Percentiles rank a stretch among this genome's conserved stretches.
phyloP scores from a whole-genome alignment of 495 filamentous ascomycete species.

The Aspergillus indologenus region DNA sequence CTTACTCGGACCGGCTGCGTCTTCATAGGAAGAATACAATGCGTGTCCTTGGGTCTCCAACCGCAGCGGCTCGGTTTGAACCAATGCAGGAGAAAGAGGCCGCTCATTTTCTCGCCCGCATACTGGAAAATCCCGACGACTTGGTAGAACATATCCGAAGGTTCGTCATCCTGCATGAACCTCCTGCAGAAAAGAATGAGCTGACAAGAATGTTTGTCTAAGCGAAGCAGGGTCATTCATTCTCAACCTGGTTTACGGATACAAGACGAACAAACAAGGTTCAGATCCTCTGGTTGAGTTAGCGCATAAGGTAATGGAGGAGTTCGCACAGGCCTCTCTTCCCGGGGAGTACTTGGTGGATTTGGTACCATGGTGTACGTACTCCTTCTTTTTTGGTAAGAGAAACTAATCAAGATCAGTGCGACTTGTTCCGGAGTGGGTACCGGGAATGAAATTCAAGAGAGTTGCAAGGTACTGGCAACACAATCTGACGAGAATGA shows the following conservation, averaged over 20 bases:
- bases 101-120: constrained; percentile 37
- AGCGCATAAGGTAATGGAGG: constrained; percentile 32
- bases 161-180: constrained; percentile 16
- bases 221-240: constrained; percentile 41
- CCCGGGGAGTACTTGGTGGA: constrained; percentile 46
- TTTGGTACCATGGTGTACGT: constrained; percentile 25
- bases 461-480: constrained; percentile 34
- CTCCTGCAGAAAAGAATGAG: background rate
- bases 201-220: background rate
- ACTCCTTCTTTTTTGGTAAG: background rate
- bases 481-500: constrained; percentile 21
- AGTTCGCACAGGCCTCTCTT: constrained; percentile 33
- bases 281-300: constrained; percentile 41
- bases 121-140: constrained; percentile 32
- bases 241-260: constrained; percentile 46
- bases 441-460: constrained; percentile 52
- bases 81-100: constrained; percentile 34
- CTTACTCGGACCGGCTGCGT: constrained; percentile 37
- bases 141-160: constrained; percentile 35
- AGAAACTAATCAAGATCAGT: background rate
- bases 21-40: constrained; percentile 40
- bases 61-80: constrained; percentile 28
- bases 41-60: constrained; percentile 29
- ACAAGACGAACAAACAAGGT: constrained; percentile 37
- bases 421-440: constrained; percentile 38